Conservation (phyloP, 164 flowering plant species). For the Tetrastigma voinierianum region DNA sequence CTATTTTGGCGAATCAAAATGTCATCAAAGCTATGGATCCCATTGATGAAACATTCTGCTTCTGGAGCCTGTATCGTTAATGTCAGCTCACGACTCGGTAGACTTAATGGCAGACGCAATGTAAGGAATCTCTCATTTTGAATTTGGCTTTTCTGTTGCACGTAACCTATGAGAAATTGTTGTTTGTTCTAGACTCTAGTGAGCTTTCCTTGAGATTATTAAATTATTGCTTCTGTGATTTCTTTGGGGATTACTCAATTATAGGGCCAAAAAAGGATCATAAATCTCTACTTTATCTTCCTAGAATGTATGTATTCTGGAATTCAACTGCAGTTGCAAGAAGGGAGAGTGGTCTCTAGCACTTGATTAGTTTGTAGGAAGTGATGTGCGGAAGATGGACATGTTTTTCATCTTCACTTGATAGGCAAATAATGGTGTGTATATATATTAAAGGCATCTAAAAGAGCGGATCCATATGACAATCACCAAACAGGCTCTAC, state of each 20-base stretch:
- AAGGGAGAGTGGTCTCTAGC: not conserved
- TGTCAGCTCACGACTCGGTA: slow-evolving; percentile 84
- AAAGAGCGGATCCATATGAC: too few relatives aligned
- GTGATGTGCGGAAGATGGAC: too few relatives aligned
- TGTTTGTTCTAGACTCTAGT: too few relatives aligned
- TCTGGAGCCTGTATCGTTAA: slow-evolving; percentile 71
- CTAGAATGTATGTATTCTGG: too few relatives aligned
- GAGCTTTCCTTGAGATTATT: too few relatives aligned
- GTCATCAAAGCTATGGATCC: slow-evolving; percentile 61
- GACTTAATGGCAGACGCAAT: slow-evolving; percentile 75
- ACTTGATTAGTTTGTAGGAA: not conserved
- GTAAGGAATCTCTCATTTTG: slow-evolving; percentile 37
- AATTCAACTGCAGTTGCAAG: too few relatives aligned
- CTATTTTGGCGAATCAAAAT: slow-evolving; percentile 70
- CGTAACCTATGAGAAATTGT: too few relatives aligned
- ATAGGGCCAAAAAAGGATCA: too few relatives aligned
- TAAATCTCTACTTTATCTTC: too few relatives aligned
- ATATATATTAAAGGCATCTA: not conserved
- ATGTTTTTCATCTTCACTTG: not conserved
- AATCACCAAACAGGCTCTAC: too few relatives aligned
- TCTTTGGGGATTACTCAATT: too few relatives aligned
- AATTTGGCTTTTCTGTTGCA: not conserved
- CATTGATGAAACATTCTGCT: slow-evolving; percentile 60
- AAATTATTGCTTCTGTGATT: too few relatives aligned
- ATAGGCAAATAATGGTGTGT: not conserved